Conservation (phyloP, 2,329 filamentous ascomycete genomes). For the Coleophoma crateriformis region DNA sequence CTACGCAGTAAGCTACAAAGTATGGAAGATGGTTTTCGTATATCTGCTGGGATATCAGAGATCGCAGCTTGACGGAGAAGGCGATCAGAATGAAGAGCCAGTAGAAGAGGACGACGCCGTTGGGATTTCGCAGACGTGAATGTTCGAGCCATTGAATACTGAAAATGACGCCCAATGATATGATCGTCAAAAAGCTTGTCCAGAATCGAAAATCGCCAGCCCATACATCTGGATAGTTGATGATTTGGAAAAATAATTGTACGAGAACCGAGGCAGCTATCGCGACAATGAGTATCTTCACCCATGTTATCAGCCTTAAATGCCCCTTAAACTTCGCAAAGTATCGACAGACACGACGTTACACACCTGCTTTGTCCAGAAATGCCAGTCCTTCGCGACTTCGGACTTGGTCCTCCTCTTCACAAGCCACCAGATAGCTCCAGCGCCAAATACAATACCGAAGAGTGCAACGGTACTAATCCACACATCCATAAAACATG, state of each 20-base stretch:
- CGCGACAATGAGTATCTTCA: constrained; percentile 49
- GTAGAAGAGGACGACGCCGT: constrained; percentile 67
- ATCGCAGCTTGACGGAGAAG: constrained; percentile 62
- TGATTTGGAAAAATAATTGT: constrained; percentile 58
- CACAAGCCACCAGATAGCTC: constrained; percentile 75
- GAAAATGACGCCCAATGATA: constrained; percentile 58
- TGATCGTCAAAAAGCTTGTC: constrained; percentile 56
- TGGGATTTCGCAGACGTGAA: constrained; percentile 61
- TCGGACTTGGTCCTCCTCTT: constrained; percentile 61
- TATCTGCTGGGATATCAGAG: constrained; percentile 56
- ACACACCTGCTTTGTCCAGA: constrained; percentile 83
- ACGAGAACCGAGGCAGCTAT: constrained; percentile 51
- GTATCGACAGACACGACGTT: constrained; percentile 4
- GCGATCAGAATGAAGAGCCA: constrained; percentile 65
- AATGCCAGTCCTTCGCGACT: constrained; percentile 82
- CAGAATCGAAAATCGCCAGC: constrained; percentile 65
- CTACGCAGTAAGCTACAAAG: constrained; percentile 57
- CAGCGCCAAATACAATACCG: constrained; percentile 71
- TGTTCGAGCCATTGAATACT: constrained; percentile 66
- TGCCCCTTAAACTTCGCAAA: constrained; percentile 8
- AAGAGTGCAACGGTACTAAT: constrained; percentile 72
- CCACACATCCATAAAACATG: constrained; percentile 94
- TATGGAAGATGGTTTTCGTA: constrained; percentile 52
- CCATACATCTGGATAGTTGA: constrained; percentile 53
- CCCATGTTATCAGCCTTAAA: constrained; percentile 8